phyloP scores from a whole-genome alignment of 805 yeast species.

The Starmerella stigmatis region DNA sequence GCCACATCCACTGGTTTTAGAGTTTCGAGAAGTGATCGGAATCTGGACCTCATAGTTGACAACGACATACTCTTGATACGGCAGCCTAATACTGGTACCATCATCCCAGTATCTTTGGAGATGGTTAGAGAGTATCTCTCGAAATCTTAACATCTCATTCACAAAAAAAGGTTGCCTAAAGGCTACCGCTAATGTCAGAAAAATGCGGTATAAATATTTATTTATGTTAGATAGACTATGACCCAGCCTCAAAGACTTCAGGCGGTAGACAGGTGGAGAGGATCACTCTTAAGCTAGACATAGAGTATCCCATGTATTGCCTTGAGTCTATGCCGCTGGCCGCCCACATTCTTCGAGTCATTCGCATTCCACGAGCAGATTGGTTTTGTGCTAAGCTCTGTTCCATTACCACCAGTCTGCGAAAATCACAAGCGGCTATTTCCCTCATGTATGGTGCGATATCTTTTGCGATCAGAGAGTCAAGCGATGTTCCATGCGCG shows the following conservation, averaged over 20 bases:
- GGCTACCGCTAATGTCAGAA: too few species aligned
- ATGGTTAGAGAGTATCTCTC: not conserved
- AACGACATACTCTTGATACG: not conserved
- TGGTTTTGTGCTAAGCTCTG: conserved; percentile 3
- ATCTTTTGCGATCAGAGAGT: not conserved
- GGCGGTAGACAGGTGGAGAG: conserved; percentile 7
- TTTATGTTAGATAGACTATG: too few species aligned
- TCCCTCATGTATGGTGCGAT: conserved; percentile 27
- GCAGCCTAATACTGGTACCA: not conserved
- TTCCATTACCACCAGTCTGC: conserved; percentile 7
- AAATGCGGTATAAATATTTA: too few species aligned
- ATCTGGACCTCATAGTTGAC: not conserved
- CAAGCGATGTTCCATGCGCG: conserved; percentile 8
- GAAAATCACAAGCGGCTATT: conserved; percentile 27
- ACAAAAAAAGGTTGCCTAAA: too few species aligned
- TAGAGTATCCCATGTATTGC: conserved; percentile 11
- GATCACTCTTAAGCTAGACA: not conserved
- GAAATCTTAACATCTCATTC: not conserved
- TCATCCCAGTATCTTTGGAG: not conserved
- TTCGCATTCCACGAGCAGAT: conserved; percentile 9
- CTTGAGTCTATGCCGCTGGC: conserved; percentile 18
- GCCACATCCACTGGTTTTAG: not conserved
- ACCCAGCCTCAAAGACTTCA: not conserved
- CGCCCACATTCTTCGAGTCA: conserved; percentile 12
- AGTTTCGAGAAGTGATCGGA: not conserved